Evolutionary conservation across 1,284 basidiomycete species (phyloP), one percentile per base, ranked within the genome.

Genomic region (Trametes hirsuta): DNA sequence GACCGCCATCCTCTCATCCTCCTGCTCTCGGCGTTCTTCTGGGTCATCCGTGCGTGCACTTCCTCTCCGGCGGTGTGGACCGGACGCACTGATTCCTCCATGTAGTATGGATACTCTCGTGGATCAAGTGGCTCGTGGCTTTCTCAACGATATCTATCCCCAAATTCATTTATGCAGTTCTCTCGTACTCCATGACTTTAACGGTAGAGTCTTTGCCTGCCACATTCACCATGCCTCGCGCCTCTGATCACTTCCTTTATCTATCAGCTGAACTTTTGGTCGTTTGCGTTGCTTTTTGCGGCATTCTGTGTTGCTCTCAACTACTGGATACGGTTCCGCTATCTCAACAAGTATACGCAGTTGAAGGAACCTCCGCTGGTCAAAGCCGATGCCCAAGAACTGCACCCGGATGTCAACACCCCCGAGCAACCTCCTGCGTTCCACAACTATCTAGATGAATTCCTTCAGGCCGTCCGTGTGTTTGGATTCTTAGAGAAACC

Each of bases 401-500:
- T 91, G 39, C 93, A 95, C 75, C 93, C 94, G 2, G 93, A 95
- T 71, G 88, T 94, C n/a, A 93, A 93, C 62, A 84, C 86, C 15
- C 73, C 80, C 68, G 90, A 91, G 59, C 78, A 84, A n/a, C 82
- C 88, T 0, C 84, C 90, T 6, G 84, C 87, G 4, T 95, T 97
- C 70, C 94, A 96, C 72, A 95, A 96, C 69, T 97, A 97, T 71
- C 81, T 98, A 35, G 95, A 97, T 72, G 96, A 98, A 69, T 97
- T 98, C 71, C 75, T 98, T 47, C 90, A 95, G 66, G 95, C 95
- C 4, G 93, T 98, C 59, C 85, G 95, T 55, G 93, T 98, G 10
- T 98, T 98, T 70, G 96, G 95, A 22, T 98, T 97, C 73, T 81
- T 97, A 34, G 95, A 97, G 76, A 96, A 95, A 75, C 95, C 95